Conservation (phyloP, 73 alveolate genomes). For the Paramecium primaurelia region DNA sequence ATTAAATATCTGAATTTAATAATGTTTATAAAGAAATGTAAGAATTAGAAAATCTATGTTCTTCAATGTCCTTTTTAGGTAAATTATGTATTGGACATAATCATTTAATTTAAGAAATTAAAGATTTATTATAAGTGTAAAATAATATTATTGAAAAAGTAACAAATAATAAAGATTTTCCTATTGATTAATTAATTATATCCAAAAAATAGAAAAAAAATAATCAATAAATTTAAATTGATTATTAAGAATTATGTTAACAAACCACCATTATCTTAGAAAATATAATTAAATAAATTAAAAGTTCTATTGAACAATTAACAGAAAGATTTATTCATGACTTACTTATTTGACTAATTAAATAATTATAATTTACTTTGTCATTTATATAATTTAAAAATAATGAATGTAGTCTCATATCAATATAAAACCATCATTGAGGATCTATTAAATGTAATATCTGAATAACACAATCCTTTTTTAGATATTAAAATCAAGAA, state of each 20-base stretch:
- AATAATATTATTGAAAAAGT: not conserved
- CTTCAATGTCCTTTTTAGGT: not conserved
- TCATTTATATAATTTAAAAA: not conserved
- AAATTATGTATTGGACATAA: not conserved
- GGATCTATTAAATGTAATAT: not conserved
- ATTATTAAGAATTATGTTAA: not conserved
- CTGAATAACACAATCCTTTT: not conserved
- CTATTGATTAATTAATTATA: not conserved
- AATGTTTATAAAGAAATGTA: conserved; percentile 4
- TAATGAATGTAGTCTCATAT: not conserved
- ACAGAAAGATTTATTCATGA: conserved; percentile 33
- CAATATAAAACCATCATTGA: not conserved
- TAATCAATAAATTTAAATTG: not conserved
- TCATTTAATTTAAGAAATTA: not conserved
- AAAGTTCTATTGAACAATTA: not conserved
- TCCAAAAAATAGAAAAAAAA: not conserved
- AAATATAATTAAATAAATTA: not conserved
- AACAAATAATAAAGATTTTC: not conserved
- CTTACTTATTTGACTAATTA: conserved; percentile 1
- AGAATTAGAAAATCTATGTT: not conserved
- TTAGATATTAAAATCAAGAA: not conserved
- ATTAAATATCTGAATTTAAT: not conserved
- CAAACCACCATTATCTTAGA: not conserved
- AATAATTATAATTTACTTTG: not conserved
- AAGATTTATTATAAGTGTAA: not conserved